These are phyloP conservation scores for Cadophora sp. DNA, from an alignment of 2,329 filamentous ascomycete species.

Conservation along the genomic window DNA sequence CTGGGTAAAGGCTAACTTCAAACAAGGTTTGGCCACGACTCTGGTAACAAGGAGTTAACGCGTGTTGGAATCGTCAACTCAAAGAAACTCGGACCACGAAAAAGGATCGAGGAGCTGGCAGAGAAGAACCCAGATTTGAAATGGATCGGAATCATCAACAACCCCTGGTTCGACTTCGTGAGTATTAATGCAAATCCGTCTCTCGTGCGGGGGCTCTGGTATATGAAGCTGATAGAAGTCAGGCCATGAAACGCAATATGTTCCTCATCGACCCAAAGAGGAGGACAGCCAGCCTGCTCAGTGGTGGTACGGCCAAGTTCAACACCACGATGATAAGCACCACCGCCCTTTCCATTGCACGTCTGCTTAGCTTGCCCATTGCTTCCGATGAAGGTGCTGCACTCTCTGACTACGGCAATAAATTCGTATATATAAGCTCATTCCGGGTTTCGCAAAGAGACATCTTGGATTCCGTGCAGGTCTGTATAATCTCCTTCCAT, in stretches of 20 bases:
- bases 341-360: background rate
- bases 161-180: slow-evolving; percentile 6
- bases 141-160: slow-evolving; percentile 13
- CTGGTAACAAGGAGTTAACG: background rate
- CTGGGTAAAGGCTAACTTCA: too few species aligned
- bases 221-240: background rate
- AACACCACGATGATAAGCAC: background rate
- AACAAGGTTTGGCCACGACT: background rate
- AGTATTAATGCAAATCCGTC: background rate
- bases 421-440: background rate
- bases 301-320: slow-evolving; percentile 2
- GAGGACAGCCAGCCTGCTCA: background rate
- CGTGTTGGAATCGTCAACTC: background rate
- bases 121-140: background rate
- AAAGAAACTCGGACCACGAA: background rate
- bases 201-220: too few species aligned
- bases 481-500: background rate
- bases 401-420: background rate
- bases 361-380: background rate
- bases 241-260: background rate
- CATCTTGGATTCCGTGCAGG: background rate
- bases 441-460: slow-evolving; percentile 7
- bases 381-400: background rate
- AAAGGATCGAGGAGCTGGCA: background rate
- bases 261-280: background rate